Evolutionary conservation across 2,329 filamentous ascomycete species (phyloP).

Genomic region (Botryotinia globosa): DNA sequence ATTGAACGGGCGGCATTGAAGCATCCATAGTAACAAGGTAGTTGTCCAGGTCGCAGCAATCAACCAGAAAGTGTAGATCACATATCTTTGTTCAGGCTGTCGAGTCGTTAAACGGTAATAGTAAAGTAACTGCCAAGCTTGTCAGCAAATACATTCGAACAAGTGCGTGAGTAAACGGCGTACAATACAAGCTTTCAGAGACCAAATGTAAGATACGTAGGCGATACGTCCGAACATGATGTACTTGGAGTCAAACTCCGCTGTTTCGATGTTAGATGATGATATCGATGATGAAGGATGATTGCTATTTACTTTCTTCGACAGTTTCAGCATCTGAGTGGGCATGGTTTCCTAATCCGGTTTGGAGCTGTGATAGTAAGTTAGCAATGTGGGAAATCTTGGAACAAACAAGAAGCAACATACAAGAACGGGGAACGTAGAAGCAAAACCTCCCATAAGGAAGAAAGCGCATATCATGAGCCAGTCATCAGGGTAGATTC

Average conservation of each 20-base stretch:
- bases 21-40: neutral
- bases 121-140: constrained; percentile 26
- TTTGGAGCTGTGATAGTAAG: neutral
- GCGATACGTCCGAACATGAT: constrained; percentile 25
- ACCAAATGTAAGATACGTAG: constrained; percentile 32
- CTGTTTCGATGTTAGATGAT: constrained; percentile 20
- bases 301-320: neutral
- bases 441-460: neutral
- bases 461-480: constrained; percentile 2
- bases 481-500: constrained; percentile 9
- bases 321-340: neutral
- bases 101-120: constrained; percentile 26
- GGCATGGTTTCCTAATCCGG: neutral
- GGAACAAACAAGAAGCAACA: neutral
- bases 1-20: neutral
- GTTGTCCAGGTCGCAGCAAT: neutral
- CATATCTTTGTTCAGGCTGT: constrained; percentile 21
- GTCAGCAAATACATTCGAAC: neutral
- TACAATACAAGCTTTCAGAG: constrained; percentile 33
- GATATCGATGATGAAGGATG: too few relatives aligned
- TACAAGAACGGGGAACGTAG: constrained; percentile 9
- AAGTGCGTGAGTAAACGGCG: neutral
- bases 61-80: neutral
- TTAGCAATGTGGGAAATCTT: neutral
- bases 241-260: constrained; percentile 25